Conservation (phyloP, 129 eudicot species). For the Helianthus tuberosus region DNA sequence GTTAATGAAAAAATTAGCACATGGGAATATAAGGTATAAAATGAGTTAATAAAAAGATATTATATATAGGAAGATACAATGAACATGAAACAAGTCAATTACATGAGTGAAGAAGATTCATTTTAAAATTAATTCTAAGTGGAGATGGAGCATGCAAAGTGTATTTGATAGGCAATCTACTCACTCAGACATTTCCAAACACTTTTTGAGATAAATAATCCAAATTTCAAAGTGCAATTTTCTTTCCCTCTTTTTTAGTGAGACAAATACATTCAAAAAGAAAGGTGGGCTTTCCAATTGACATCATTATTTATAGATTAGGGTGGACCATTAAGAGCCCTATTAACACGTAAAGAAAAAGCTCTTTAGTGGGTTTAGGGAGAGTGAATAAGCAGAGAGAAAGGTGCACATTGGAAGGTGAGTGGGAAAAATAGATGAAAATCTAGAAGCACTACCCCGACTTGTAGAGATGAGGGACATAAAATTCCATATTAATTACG, state of each 20-base stretch:
- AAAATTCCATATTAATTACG: no score
- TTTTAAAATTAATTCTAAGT: slow-evolving; percentile 20
- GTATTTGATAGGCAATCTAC: slow-evolving; percentile 16
- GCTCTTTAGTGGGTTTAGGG: no score
- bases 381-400: no score
- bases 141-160: slow-evolving; percentile 28
- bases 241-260: slow-evolving; percentile 19
- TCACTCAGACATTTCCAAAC: slow-evolving; percentile 3
- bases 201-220: slow-evolving; percentile 2
- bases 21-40: slow-evolving; percentile 17
- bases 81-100: slow-evolving; percentile 39
- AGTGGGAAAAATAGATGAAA: no score
- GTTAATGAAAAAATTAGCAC: slow-evolving; percentile 1
- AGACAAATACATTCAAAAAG: slow-evolving; percentile 25
- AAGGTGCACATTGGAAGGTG: no score
- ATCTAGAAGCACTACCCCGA: no score
- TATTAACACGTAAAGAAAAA: no score
- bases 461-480: no score
- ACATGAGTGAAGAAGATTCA: slow-evolving; percentile 15
- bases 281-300: slow-evolving; percentile 18
- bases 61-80: slow-evolving; percentile 40
- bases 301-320: neutral
- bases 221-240: slow-evolving; percentile 3
- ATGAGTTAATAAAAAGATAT: neutral
- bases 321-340: no score